Evolutionary conservation across 129 eudicot genomes (phyloP).

Genomic region (Smallanthus sonchifolius): DNA sequence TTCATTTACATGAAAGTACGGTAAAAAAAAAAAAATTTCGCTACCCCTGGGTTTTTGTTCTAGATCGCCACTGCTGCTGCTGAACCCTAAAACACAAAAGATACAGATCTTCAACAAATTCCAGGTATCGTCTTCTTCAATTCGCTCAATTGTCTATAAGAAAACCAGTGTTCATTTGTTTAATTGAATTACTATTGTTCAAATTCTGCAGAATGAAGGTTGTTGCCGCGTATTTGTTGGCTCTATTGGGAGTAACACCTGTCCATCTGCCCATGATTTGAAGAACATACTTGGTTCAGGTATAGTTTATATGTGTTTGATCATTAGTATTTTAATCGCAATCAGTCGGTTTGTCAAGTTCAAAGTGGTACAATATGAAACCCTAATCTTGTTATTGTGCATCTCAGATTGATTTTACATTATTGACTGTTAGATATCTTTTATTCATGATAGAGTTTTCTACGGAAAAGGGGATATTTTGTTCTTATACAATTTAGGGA

Average conservation of each 20-base stretch:
- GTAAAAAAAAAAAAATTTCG: too few relatives aligned
- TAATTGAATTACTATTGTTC: background rate
- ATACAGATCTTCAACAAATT: slow-evolving; percentile 15
- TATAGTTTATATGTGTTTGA: slow-evolving; percentile 11
- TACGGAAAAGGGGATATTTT: too few relatives aligned
- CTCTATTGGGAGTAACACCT: slow-evolving; percentile 77
- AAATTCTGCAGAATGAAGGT: slow-evolving; percentile 56
- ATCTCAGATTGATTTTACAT: too few relatives aligned
- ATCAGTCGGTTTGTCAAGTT: background rate
- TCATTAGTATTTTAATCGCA: too few relatives aligned
- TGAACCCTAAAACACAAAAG: too few relatives aligned
- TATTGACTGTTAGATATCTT: too few relatives aligned
- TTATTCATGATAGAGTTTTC: too few relatives aligned
- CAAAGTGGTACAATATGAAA: background rate
- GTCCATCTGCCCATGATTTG: slow-evolving; percentile 57
- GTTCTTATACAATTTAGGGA: too few relatives aligned
- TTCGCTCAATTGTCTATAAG: background rate
- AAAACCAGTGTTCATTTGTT: background rate
- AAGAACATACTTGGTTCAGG: slow-evolving; percentile 69
- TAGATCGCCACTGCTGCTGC: too few relatives aligned
- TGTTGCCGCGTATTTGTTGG: slow-evolving; percentile 79
- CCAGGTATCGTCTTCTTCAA: slow-evolving; percentile 19
- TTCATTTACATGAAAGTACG: too few relatives aligned
- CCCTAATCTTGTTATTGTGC: background rate
- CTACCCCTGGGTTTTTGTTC: too few relatives aligned